phyloP scores from a whole-genome alignment of 2,329 filamentous ascomycete species.

The Microdochium paspali region DNA sequence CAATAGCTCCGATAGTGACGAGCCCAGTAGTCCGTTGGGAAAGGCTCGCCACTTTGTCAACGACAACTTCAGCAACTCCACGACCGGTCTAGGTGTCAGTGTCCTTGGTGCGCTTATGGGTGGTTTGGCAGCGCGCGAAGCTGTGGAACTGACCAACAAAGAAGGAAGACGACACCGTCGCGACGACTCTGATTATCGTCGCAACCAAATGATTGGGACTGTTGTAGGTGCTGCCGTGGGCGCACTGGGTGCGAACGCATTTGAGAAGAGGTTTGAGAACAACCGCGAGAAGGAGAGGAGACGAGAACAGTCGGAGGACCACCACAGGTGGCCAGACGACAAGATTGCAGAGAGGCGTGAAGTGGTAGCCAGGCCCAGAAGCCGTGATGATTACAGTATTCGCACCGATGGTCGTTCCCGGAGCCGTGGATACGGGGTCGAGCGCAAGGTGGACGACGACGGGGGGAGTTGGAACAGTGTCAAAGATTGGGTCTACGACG shows the following conservation, averaged over 20 bases:
- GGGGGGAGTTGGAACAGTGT: conserved; percentile 21
- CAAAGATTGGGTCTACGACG: conserved; percentile 21
- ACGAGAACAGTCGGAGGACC: conserved; percentile 15
- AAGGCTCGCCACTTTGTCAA: conserved; percentile 31
- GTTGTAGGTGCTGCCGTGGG: conserved; percentile 45
- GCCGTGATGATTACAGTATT: not conserved
- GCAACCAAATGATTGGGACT: conserved; percentile 33
- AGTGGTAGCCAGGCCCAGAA: conserved; percentile 11
- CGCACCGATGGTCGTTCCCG: not conserved
- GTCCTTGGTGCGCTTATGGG: conserved; percentile 45
- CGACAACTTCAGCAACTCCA: conserved; percentile 37
- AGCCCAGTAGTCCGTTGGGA: conserved; percentile 22
- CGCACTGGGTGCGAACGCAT: conserved; percentile 39
- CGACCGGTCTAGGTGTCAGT: conserved; percentile 38
- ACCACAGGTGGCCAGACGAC: conserved; percentile 8
- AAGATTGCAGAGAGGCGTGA: conserved; percentile 13
- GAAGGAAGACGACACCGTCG: conserved; percentile 12
- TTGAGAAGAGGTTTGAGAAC: conserved; percentile 19
- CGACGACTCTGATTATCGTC: conserved; percentile 18
- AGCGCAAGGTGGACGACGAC: conserved; percentile 18
- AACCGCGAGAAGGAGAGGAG: conserved; percentile 14
- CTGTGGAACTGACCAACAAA: conserved; percentile 15
- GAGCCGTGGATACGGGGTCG: conserved; percentile 8
- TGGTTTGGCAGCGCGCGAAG: conserved; percentile 41
- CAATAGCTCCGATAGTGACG: conserved; percentile 14